Base-by-base conservation (phyloP, 139 green algal genomes). In the Gonium pectorale region DNA sequence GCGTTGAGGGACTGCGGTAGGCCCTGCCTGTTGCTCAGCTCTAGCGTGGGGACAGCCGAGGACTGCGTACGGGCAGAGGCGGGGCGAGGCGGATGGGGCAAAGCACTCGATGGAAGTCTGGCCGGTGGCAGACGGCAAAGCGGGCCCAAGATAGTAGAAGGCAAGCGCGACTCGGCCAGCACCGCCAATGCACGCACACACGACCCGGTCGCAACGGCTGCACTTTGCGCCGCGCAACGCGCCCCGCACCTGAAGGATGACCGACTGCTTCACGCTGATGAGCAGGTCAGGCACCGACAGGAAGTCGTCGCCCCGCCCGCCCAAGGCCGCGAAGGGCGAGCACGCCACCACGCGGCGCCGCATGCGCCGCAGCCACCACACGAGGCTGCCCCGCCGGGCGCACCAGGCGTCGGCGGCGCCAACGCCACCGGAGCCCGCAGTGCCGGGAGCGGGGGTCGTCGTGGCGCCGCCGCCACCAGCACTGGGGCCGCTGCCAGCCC, bases 241-340 rank as follows among this genome's bases (percentile, higher is more conserved):
- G n/a, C n/a, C n/a, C n/a, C n/a, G 77, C 51, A 78, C 69, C 43
- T 84, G 84, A 44, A 90, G 52, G 62, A 83, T 49, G 3, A 92
- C 38, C 19, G 82, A 59, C 2, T 66, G 74, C 37, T 41, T n/a
- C 49, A 87, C 78, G 44, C 64, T 85, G 41, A 38, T 46, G 33
- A 90, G 31, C 75, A 92, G 71, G 33, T 94, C 83, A 31, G 86
- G 59, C 66, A 88, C 38, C 67, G 56, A 86, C 22, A 27, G 52
- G 69, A 92, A 94, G 9, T 52, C 37, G 64, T 94, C 90, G 26
- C 87, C 86, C 4, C 29, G 5, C 27, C 90, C 90, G 51, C 72
- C 72, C 22, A 93, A 83, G 2, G 64, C 72, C 37, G 80, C 83
- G 59, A 90, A 93, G 29, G 90, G 90, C 9, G 83, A 91, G 64